A percentile compares a stretch with the other conserved stretches of the same genome.
These are phyloP conservation scores for Dioscorea alata DNA, from an alignment of 106 monocot genomes.

Conservation along the genomic window DNA sequence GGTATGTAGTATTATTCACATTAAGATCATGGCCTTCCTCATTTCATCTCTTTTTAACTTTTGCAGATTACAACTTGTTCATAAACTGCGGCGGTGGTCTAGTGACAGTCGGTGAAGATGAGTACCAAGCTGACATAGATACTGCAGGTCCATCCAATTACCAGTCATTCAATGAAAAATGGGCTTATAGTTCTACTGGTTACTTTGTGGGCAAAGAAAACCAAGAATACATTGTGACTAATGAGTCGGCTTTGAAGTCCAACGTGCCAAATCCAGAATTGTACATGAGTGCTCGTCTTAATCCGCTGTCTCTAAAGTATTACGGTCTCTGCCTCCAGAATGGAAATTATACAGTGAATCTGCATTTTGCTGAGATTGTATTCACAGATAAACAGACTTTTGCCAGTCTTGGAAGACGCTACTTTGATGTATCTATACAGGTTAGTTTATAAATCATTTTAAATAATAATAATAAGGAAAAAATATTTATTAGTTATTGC, in stretches of 20 bases:
- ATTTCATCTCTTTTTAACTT: no score
- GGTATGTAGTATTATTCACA: no score
- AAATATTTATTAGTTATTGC: no score
- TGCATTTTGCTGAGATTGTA: conserved; percentile 54
- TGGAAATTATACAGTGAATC: conserved; percentile 39
- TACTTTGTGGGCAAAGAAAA: conserved; percentile 16
- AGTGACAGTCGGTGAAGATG: conserved; percentile 16
- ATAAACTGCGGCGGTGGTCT: conserved; percentile 55
- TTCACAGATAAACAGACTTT: conserved; percentile 35
- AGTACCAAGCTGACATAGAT: conserved; percentile 26
- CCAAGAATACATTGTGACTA: conserved; percentile 19
- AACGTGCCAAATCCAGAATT: conserved; percentile 20
- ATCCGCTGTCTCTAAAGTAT: conserved; percentile 40
- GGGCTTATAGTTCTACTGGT: conserved; percentile 56
- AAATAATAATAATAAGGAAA: background rate
- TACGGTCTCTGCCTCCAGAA: conserved; percentile 52
- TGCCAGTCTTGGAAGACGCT: conserved; percentile 33
- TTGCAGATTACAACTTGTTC: conserved; percentile 43
- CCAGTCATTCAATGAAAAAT: conserved; percentile 20
- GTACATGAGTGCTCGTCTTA: conserved; percentile 35
- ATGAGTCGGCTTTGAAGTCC: conserved; percentile 15
- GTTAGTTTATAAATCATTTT: conserved; percentile 9
- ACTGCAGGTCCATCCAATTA: conserved; percentile 21
- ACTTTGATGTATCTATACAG: conserved; percentile 57
- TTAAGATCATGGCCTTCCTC: no score